phyloP scores from a whole-genome alignment of 2,329 filamentous ascomycete species.

The Pyrenophora seminiperda region DNA sequence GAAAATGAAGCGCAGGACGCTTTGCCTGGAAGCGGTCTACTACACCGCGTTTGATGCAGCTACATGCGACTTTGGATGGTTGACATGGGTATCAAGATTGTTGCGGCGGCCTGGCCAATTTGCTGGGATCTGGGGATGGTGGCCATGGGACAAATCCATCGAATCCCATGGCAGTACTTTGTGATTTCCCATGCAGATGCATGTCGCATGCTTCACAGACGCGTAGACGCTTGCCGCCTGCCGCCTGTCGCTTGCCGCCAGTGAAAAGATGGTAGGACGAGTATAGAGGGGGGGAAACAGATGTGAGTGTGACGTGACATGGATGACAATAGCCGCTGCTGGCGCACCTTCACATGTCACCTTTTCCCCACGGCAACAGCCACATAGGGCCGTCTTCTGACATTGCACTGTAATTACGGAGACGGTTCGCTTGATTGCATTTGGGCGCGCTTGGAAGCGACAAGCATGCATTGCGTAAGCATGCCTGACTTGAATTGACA shows the following conservation, averaged over 20 bases:
- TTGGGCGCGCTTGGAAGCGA: no score
- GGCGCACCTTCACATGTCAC: not conserved
- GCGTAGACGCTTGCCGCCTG: no score
- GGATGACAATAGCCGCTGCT: not conserved
- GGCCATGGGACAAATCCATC: not conserved
- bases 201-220: not conserved
- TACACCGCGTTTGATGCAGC: conserved; percentile 3
- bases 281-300: not conserved
- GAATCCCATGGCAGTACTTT: not conserved
- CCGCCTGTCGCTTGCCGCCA: no score
- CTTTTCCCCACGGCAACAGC: not conserved
- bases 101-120: conserved; percentile 13
- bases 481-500: no score
- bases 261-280: no score
- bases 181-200: not conserved
- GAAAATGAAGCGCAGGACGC: conserved; percentile 3
- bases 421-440: no score
- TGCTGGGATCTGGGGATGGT: conserved; percentile 19
- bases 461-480: no score
- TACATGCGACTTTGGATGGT: conserved; percentile 12
- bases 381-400: no score
- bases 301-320: conserved; percentile 4
- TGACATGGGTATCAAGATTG: conserved; percentile 7
- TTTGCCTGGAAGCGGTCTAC: conserved; percentile 4
- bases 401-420: no score